These are phyloP conservation scores for Emiliania huxleyi DNA, from an alignment of 78 protist genomes.

Conservation along the genomic window DNA sequence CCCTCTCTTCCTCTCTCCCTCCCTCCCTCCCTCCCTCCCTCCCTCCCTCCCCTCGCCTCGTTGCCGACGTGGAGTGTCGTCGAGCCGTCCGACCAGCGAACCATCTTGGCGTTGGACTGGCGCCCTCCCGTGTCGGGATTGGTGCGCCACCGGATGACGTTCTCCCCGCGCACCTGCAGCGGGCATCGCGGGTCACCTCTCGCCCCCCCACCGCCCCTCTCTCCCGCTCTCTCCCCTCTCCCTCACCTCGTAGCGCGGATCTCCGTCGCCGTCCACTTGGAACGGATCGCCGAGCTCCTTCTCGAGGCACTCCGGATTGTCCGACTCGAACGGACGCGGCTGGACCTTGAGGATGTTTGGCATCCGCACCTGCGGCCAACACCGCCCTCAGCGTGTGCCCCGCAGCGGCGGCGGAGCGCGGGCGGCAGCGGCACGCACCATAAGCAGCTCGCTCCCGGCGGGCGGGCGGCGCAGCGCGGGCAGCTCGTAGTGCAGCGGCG, in stretches of 20 bases:
- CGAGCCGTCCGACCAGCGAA: slow-evolving; percentile 17
- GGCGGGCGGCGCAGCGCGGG: not conserved
- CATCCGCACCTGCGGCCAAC: not conserved
- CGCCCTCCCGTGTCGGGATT: not conserved
- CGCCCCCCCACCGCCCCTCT: too few species aligned
- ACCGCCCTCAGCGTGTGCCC: not conserved
- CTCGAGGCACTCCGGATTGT: not conserved
- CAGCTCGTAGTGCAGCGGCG: not conserved
- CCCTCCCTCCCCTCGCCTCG: too few species aligned
- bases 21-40: too few species aligned
- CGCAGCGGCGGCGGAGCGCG: not conserved
- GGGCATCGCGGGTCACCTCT: too few species aligned
- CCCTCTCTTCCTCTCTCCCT: too few species aligned
- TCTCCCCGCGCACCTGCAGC: not conserved
- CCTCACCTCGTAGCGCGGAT: not conserved
- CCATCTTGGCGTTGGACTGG: not conserved
- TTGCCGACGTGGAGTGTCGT: not conserved
- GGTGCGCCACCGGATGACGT: not conserved
- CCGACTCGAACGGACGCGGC: slow-evolving; percentile 10
- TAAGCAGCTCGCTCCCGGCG: not conserved
- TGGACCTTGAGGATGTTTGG: not conserved
- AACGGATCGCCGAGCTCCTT: not conserved
- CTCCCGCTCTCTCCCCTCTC: too few species aligned
- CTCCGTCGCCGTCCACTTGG: not conserved
- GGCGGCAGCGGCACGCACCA: not conserved